Base-by-base conservation (phyloP, 305 asterid species). In the Solanum hybrid region DNA sequence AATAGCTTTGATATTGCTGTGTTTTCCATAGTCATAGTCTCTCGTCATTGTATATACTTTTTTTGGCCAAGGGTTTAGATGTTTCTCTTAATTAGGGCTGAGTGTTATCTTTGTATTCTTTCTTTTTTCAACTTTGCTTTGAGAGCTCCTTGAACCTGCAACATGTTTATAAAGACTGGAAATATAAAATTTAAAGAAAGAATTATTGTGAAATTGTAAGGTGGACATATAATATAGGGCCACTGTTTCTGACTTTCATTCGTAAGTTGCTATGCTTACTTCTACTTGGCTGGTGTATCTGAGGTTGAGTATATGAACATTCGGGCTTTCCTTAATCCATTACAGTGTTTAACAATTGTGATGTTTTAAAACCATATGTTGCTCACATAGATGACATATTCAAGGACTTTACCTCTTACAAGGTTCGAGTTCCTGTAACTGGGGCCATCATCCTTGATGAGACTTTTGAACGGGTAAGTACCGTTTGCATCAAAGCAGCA, bases 391-490 rank as follows among this genome's bases (percentile, higher is more conserved):
- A 97, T 88, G 98, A 97, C 92, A 97, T 97, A 89, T 96, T 97
- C 91, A 97, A 97, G 95, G 99, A 97, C 92, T 97, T 97, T 90
- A 97, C 99, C 27, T 96, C 99, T 27, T 97, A 97, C 92, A 97
- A 97, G 92, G 98, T 97, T 90, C 96, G 99, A 85, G 99, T 97
- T 93, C 99, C 99, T 64, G 99, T 96, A 69, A 96, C 98, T 2
- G 99, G 98, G 90, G 99, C 99, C 90, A 97, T 97, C 85, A 97
- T 96, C 91, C 94, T 97, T 93, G 99, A 97, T 89, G 97, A 95
- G 92, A 94, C 98, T 80, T 97, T 92, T 88, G 98, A 97, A 93
- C 92, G 98, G 96, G 99, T 97, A 93, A 94, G 98, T 51, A 77
- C 27, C 26, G 86, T 32, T 31, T 51, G 75, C 87, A 51, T 51